These are phyloP conservation scores for Exophiala bonariae DNA, from an alignment of 2,329 filamentous ascomycete genomes.

Conservation along the genomic window DNA sequence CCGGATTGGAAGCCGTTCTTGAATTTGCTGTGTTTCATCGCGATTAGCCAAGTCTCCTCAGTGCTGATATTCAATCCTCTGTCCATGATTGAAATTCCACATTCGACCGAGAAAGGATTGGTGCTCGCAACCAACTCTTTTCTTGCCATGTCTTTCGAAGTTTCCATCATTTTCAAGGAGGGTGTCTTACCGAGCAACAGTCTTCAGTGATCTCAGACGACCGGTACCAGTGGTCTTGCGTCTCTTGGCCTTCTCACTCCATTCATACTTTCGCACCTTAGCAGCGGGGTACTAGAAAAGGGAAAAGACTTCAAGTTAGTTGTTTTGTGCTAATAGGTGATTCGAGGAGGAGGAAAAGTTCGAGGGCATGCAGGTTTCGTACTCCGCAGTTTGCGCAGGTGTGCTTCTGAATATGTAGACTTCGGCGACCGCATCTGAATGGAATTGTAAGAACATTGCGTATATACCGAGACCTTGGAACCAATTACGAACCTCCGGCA, in stretches of 20 bases:
- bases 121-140: neutral
- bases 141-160: no score
- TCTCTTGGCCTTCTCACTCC: slow-evolving; percentile 99
- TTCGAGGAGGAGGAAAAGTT: neutral
- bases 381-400: slow-evolving; percentile 87
- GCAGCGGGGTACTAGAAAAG: slow-evolving; percentile 74
- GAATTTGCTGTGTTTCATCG: slow-evolving; percentile 59
- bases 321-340: neutral
- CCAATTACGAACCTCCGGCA: slow-evolving; percentile 92
- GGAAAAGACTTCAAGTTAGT: slow-evolving; percentile 10
- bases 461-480: slow-evolving; percentile 19
- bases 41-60: no score
- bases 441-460: slow-evolving; percentile 14
- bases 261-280: slow-evolving; percentile 99
- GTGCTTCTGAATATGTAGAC: slow-evolving; percentile 99
- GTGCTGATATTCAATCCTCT: no score
- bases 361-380: slow-evolving; percentile 5
- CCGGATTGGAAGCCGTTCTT: slow-evolving; percentile 97
- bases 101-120: no score
- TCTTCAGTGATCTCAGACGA: slow-evolving; percentile 93
- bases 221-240: slow-evolving; percentile 99
- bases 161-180: neutral
- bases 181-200: slow-evolving; percentile 64
- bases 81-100: no score
- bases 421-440: slow-evolving; percentile 69